Evolutionary conservation across 1,284 basidiomycete species (phyloP), one percentile per base, ranked within the genome.

Genomic region (Pseudozyma hubeiensis): DNA sequence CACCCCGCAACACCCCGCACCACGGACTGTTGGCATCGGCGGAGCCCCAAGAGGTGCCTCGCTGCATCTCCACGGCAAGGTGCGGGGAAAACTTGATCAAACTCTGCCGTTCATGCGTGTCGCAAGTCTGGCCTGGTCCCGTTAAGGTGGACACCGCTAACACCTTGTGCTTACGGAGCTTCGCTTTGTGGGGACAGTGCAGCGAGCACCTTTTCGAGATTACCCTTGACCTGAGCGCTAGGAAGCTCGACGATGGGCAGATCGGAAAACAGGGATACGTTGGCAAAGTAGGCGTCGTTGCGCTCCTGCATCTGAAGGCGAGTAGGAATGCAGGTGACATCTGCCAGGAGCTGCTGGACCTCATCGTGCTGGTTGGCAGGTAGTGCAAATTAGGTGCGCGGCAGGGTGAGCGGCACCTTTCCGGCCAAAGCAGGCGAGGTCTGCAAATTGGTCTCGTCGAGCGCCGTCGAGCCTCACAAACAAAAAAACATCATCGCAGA

Each of bases 261-360:
- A 84, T 98, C 95, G 13, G 90, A 88, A 84, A 99, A 98, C 10
- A 98, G 87, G 67, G 93, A 89, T 39, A 92, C 93, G 73, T 90
- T 93, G 24, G 91, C 87, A 84, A 98, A 95, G 85, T 99, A 99
- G 6, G 93, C 88, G 64, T 94, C 89, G 7, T 86, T 85, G 0
- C 96, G 93, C 55, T 75, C 74, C 77, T 89, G 90, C 87, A 96
- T 88, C 7, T 94, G 94, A 16, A 86, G 85, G 4, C 90, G 90
- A 0, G 94, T 96, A 0, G 91, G 94, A n/a, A 99, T 89, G 78
- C 93, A 95, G 0, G 90, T 78, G 55, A 91, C 88, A 0, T 87
- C 86, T 57, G 87, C 86, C n/a, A 97, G 86, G 6, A 90, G 83
- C 3, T 85, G 80, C 13, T 87, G 86, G 6, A 93, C 87, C 6